phyloP scores from a whole-genome alignment of 768 basidiomycete genomes.

The Kondoa subrosea region DNA sequence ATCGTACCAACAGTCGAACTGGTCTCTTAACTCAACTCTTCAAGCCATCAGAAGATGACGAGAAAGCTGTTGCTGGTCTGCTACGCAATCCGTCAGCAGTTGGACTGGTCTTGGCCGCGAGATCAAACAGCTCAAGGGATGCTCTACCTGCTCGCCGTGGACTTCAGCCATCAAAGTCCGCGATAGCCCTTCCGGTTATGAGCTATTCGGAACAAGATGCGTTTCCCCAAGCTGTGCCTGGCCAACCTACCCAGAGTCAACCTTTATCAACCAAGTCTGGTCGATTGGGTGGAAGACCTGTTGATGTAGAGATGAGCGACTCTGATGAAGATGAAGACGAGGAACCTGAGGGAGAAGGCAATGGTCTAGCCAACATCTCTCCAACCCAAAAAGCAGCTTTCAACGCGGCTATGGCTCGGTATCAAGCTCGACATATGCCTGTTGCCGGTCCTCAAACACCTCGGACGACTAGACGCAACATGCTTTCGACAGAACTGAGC shows the following conservation, averaged over 20 bases:
- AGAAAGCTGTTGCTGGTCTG: constrained; percentile 5
- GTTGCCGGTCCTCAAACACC: constrained; percentile 48
- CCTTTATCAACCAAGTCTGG: neutral
- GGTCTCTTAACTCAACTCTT: constrained; percentile 26
- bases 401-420: constrained; percentile 40
- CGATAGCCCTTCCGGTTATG: constrained; percentile 9
- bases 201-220: neutral
- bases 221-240: neutral
- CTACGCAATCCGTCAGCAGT: constrained; percentile 5
- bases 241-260: neutral
- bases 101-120: constrained; percentile 1
- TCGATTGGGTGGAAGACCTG: constrained; percentile 22
- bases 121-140: constrained; percentile 14
- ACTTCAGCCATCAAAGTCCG: constrained; percentile 14
- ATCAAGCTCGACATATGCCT: constrained; percentile 39
- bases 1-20: constrained; percentile 12
- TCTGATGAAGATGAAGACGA: constrained; percentile 22
- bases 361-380: constrained; percentile 5
- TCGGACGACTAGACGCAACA: constrained; percentile 62
- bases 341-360: neutral
- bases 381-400: constrained; percentile 17
- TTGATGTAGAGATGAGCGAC: constrained; percentile 25
- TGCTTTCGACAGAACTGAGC: constrained; percentile 68
- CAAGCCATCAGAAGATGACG: constrained; percentile 23
- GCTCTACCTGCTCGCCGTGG: constrained; percentile 7